Conservation (phyloP, 2,329 filamentous ascomycete genomes). For the Juglanconis sp. region DNA sequence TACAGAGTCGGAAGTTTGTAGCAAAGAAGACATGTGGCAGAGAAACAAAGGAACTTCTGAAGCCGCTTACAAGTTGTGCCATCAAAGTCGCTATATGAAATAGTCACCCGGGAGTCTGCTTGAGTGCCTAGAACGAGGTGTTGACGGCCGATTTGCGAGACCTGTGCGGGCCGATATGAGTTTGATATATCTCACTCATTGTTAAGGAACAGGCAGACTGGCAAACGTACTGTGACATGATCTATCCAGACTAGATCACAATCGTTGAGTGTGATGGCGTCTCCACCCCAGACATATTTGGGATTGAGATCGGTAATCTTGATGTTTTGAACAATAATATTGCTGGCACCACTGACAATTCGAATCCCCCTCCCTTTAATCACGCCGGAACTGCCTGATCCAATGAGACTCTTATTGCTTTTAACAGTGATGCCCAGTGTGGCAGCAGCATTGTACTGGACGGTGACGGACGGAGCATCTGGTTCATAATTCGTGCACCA, state of each 20-base stretch:
- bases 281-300: slow-evolving; percentile 58
- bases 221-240: slow-evolving; percentile 36
- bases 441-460: slow-evolving; percentile 50
- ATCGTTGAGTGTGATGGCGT: slow-evolving; percentile 52
- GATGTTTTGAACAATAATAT: slow-evolving; percentile 61
- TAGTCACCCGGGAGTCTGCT: slow-evolving; percentile 46
- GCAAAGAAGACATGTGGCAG: background rate
- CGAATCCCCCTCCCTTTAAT: slow-evolving; percentile 58
- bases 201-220: background rate
- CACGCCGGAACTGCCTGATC: slow-evolving; percentile 48
- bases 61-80: slow-evolving; percentile 30
- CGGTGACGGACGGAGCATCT: slow-evolving; percentile 42
- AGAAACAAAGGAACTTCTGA: no score
- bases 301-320: slow-evolving; percentile 55
- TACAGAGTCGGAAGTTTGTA: no score
- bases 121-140: slow-evolving; percentile 56
- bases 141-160: slow-evolving; percentile 55
- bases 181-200: background rate
- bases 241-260: slow-evolving; percentile 47
- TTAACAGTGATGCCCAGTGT: slow-evolving; percentile 48
- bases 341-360: slow-evolving; percentile 44
- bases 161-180: slow-evolving; percentile 1
- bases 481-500: slow-evolving; percentile 60
- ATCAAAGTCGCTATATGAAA: slow-evolving; percentile 60
- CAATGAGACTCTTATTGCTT: slow-evolving; percentile 57